Evolutionary conservation across 2,329 filamentous ascomycete genomes (phyloP).

Genomic region (Trichoderma gracile): DNA sequence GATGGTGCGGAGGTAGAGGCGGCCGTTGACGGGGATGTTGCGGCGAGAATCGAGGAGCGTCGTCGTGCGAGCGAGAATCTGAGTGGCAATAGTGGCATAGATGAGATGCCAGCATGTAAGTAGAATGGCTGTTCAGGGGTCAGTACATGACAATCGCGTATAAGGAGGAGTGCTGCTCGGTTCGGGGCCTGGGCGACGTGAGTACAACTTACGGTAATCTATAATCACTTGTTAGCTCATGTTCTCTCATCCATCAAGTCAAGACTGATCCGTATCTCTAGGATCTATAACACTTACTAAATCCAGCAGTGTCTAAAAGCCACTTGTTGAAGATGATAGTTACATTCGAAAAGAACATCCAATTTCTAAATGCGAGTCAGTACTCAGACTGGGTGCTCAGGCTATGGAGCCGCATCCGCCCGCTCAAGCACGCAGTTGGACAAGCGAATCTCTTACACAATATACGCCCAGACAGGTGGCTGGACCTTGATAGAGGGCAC

Average conservation of each 20-base stretch:
- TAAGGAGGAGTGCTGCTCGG: not conserved
- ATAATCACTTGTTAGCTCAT: constrained; percentile 14
- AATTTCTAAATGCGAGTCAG: constrained; percentile 50
- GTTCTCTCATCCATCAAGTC: not conserved
- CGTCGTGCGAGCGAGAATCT: constrained; percentile 65
- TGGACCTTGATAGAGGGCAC: not conserved
- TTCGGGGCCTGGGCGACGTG: not conserved
- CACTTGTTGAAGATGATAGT: constrained; percentile 94
- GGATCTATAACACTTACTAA: constrained; percentile 58
- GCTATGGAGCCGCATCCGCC: not conserved
- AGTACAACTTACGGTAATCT: constrained; percentile 32
- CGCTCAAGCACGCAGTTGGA: not conserved
- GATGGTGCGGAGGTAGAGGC: constrained; percentile 62
- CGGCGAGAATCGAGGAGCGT: constrained; percentile 63
- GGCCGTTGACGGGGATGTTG: constrained; percentile 60
- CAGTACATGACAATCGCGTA: not conserved
- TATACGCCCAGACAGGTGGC: constrained; percentile 18
- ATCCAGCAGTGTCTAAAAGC: constrained; percentile 73
- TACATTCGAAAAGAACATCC: constrained; percentile 82
- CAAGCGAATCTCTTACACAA: constrained; percentile 13
- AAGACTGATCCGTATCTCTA: not conserved
- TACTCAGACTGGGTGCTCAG: not conserved
- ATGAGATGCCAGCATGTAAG: constrained; percentile 68
- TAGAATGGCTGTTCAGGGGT: constrained; percentile 48
- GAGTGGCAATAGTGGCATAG: constrained; percentile 66